phyloP scores from a whole-genome alignment of 2,329 filamentous ascomycete genomes.

The Bisporella sp. region DNA sequence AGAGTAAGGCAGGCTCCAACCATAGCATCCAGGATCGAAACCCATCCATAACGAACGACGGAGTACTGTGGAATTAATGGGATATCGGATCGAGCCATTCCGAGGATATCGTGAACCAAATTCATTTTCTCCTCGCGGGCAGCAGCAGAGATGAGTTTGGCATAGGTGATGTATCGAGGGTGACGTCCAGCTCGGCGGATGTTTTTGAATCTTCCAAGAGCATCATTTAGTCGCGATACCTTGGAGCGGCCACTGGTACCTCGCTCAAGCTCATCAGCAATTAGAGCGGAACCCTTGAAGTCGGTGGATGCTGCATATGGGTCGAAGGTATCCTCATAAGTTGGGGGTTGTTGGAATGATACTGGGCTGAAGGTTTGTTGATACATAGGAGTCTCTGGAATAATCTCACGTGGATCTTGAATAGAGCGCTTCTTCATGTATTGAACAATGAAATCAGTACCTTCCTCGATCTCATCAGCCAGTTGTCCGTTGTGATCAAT shows the following conservation, averaged over 20 bases:
- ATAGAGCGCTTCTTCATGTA: conserved; percentile 53
- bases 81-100: conserved; percentile 83
- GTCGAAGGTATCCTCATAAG: conserved; percentile 78
- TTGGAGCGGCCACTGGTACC: conserved; percentile 56
- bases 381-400: conserved; percentile 39
- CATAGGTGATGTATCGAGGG: conserved; percentile 92
- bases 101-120: conserved; percentile 77
- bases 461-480: conserved; percentile 80
- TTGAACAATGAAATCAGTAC: conserved; percentile 58
- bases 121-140: conserved; percentile 79
- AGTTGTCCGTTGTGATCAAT: conserved; percentile 46
- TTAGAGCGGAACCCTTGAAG: conserved; percentile 85
- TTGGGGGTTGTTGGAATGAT: conserved; percentile 47
- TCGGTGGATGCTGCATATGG: conserved; percentile 88
- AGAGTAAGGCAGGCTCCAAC: conserved; percentile 82
- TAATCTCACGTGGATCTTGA: conserved; percentile 44
- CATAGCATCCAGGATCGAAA: conserved; percentile 94
- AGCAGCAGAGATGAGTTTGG: conserved; percentile 87
- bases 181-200: conserved; percentile 89
- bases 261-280: conserved; percentile 84
- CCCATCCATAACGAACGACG: conserved; percentile 90
- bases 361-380: conserved; percentile 42
- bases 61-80: conserved; percentile 79
- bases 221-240: conserved; percentile 69
- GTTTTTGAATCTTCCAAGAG: conserved; percentile 78